Base-by-base conservation (phyloP, 2,329 filamentous ascomycete species). In the Epichloe sibirici region DNA sequence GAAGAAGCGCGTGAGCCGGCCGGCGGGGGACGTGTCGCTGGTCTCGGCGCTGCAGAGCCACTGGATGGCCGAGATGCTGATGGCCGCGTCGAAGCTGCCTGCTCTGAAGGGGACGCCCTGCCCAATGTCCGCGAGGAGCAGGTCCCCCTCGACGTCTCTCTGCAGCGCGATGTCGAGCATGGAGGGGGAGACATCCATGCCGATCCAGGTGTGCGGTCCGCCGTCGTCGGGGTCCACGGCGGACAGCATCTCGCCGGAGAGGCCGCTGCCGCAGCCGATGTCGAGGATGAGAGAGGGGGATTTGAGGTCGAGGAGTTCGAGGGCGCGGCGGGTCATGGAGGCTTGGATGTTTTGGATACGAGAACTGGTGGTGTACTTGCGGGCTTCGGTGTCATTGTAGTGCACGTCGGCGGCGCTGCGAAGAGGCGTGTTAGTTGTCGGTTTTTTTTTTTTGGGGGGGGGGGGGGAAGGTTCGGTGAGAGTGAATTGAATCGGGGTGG, bases 31-130 rank as follows among this genome's bases (percentile, higher is more conserved):
- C 0, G 93, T 90, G 48, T 94, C 89, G 64, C 82, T 88, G 55
- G 80, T 87, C 68, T 97, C 93, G 42, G 91, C 93, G 68, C 95
- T 97, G 69, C 93, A 98, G 34, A 98, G 76, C 93, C 93, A 98
- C 69, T 98, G 93, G n/a, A 98, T 86, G 0, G 93, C 93, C 60
- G 83, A 89, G 65, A 98, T 97, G 63, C 84, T 90, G 61, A 98
- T 90, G 23, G 93, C 93, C 0, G 91, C 93, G 66, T 98, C 93
- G 65, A 98, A 98, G 0, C 85, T 82, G 35, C 93, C 93, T 0
- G 93, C 81, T 15, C 93, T 83, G 67, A 98, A 98, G 0, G 93
- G 93, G 0, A 98, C 82, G 1, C 93, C 93, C 65, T 98, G 93
- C 0, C 93, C 93, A 49, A 96, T 95, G 63, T 98, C 93, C 3